These are phyloP conservation scores for Dalechampia spathulata DNA, from an alignment of 441 rosid genomes.

Conservation along the genomic window DNA sequence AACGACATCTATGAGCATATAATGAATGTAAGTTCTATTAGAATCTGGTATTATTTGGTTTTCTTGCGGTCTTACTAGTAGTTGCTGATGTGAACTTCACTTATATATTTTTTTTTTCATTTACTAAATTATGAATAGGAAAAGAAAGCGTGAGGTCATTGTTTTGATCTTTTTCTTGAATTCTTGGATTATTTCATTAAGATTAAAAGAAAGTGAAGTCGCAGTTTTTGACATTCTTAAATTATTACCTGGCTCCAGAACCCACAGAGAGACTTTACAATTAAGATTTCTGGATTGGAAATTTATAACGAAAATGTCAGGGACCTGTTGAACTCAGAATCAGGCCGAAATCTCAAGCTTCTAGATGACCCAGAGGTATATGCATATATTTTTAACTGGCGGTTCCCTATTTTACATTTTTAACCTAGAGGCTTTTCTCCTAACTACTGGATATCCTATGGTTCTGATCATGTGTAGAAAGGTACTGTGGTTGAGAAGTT, in stretches of 20 bases:
- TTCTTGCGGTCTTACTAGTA: no score
- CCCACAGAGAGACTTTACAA: conserved; percentile 86
- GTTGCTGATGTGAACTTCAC: no score
- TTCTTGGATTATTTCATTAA: no score
- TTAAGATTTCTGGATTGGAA: conserved; percentile 92
- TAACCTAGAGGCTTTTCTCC: not conserved
- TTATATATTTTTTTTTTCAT: not conserved
- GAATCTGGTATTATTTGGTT: no score
- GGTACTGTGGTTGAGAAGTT: conserved; percentile 96
- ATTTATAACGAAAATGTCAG: conserved; percentile 94
- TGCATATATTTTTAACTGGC: not conserved
- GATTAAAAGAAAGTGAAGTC: no score
- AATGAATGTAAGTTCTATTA: conserved; percentile 50
- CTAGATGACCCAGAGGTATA: conserved; percentile 96
- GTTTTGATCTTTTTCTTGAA: no score
- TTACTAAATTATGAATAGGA: no score
- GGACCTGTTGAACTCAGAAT: conserved; percentile 84
- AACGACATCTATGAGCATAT: conserved; percentile 86
- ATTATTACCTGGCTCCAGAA: conserved; percentile 43
- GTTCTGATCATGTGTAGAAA: conserved; percentile 44
- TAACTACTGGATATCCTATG: conserved; percentile 3
- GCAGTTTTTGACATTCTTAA: no score
- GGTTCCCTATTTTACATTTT: conserved; percentile 1
- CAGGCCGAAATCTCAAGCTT: conserved; percentile 89
- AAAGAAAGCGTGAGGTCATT: no score